These are phyloP conservation scores for Calocera cornea DNA, from an alignment of 768 basidiomycete species.

Conservation along the genomic window DNA sequence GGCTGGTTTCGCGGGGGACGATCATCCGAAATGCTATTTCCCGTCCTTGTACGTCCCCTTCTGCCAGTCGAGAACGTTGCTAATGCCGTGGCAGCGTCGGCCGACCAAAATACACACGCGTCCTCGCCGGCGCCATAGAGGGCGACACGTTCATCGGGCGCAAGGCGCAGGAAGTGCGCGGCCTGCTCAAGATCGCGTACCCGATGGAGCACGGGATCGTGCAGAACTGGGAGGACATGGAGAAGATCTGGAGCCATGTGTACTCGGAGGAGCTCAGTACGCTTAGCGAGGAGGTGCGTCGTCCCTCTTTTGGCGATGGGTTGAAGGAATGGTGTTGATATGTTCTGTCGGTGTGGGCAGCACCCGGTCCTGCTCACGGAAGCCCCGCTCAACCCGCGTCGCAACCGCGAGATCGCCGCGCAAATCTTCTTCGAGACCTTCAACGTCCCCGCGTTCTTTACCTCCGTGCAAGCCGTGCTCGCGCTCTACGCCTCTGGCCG, in stretches of 20 bases:
- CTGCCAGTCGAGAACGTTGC: not conserved
- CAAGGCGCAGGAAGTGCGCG: conserved; percentile 89
- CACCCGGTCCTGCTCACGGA: conserved; percentile 96
- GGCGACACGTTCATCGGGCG: conserved; percentile 94
- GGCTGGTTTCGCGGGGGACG: conserved; percentile 97
- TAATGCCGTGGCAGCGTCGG: conserved; percentile 51
- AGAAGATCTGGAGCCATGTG: conserved; percentile 97
- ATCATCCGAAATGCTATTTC: conserved; percentile 98
- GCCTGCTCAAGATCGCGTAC: conserved; percentile 93
- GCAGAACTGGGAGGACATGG: conserved; percentile 99
- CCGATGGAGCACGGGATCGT: conserved; percentile 99
- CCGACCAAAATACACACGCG: conserved; percentile 90
- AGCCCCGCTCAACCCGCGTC: conserved; percentile 91
- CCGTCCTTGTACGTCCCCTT: conserved; percentile 74
- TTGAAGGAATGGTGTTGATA: too few relatives aligned
- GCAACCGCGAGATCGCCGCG: conserved; percentile 90
- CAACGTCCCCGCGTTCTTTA: conserved; percentile 95
- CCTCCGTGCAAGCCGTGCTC: conserved; percentile 91
- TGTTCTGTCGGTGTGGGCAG: conserved; percentile 30
- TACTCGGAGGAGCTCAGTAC: conserved; percentile 93
- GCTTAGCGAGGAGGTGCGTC: conserved; percentile 81
- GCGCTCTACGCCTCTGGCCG: conserved; percentile 92
- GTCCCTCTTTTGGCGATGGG: conserved; percentile 10
- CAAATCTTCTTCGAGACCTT: conserved; percentile 99
- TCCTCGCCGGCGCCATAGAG: conserved; percentile 95